Conservation (phyloP, 345 rosid genomes). For the Melastoma malabathricum region DNA sequence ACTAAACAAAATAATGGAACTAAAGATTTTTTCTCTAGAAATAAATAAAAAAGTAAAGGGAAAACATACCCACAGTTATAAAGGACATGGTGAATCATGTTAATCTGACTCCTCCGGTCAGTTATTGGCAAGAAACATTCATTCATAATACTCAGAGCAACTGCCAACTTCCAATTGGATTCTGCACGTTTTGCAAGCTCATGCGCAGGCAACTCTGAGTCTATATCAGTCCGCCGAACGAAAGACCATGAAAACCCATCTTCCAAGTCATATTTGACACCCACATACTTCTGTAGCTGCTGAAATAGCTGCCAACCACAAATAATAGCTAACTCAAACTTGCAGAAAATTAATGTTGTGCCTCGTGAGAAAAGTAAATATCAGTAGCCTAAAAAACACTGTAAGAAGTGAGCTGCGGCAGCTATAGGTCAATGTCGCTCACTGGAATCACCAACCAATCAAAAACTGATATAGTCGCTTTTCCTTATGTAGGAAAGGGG, state of each 20-base stretch:
- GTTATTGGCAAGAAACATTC: constrained; percentile 83
- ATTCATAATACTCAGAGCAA: constrained; percentile 68
- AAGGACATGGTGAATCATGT: constrained; percentile 60
- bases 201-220: constrained; percentile 28
- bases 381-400: no score
- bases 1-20: no score
- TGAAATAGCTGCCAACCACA: constrained; percentile 45
- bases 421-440: no score
- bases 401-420: no score
- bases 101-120: constrained; percentile 73
- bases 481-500: no score
- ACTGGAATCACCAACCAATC: no score
- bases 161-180: constrained; percentile 71
- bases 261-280: constrained; percentile 71
- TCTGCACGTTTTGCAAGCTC: constrained; percentile 45
- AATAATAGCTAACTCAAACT: background rate
- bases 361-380: no score
- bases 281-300: constrained; percentile 58
- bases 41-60: background rate
- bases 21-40: no score
- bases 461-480: no score
- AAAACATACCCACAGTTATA: constrained; percentile 65
- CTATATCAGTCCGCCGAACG: constrained; percentile 41
- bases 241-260: constrained; percentile 81
- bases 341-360: background rate